Evolutionary conservation across 2,329 filamentous ascomycete species (phyloP), one percentile per base, ranked within the genome.

Genomic region (Stagonosporopsis cucurbitacearum): DNA sequence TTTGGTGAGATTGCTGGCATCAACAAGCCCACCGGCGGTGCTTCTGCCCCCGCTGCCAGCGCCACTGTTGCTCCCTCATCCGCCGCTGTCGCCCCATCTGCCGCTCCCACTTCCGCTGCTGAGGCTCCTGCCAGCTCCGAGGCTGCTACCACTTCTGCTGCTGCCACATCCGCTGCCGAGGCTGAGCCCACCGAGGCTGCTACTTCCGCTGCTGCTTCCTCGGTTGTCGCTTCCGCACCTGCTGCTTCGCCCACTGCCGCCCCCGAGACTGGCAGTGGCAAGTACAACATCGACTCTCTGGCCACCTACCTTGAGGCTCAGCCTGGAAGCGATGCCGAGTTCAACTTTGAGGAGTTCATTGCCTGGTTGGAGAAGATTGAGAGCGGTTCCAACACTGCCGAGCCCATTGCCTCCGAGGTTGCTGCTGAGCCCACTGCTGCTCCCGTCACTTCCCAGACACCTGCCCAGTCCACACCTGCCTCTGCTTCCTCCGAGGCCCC

Each of bases 1-100:
- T 64, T 68, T 33, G 71, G 71, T 41, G 55, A 62, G 33, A 64
- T 68, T 40, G 55, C 67, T 26, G 62, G 62, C 36, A 55, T 57
- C 4, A 65, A 62, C 17, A 63, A 62, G 41, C 59, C 67, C 17
- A 63, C 60, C 6, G 61, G 59, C 9, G 63, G 63, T 50, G 61
- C 55, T 25, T 49, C 65, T 13, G 59, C 67, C 23, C 54, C 61
- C 22, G 55, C 63, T 32, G 60, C 66, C 15, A 54, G 64, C 15
- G 48, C 59, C 11, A 55, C 55, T 26, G 59, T 37, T 42, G 50
- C 51, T 43, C 54, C 52, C 23, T 47, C 62, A 12, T 40, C 58
- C 37, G 54, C 45, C 19, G 41, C 57, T 43, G 42, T 46, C 13
- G 22, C 49, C 30, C 4, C 56, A 13, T 17, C 57, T 13, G 53